Percentiles rank a stretch among this genome's conserved stretches.
Evolutionary conservation across 176 grass and related monocot species (phyloP).

Genomic region (Oryza meyeriana): DNA sequence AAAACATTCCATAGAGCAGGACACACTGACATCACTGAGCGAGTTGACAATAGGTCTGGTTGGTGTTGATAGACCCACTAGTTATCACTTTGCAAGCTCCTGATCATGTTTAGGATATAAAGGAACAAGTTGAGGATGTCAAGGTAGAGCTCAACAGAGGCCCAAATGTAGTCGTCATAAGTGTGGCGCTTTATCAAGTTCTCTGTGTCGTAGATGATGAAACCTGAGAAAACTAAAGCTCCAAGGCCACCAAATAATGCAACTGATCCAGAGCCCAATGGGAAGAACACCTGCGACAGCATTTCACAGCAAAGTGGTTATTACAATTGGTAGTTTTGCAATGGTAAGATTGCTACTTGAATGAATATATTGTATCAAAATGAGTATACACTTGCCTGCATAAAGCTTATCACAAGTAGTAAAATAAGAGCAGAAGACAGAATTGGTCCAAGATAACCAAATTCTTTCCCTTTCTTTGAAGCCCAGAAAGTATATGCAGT

Average conservation of each 20-base stretch:
- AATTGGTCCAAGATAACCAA: slow-evolving; percentile 79
- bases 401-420: slow-evolving; percentile 77
- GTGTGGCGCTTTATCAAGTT: slow-evolving; percentile 84
- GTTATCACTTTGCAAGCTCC: slow-evolving; percentile 70
- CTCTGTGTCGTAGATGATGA: slow-evolving; percentile 91
- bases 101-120: slow-evolving; percentile 82
- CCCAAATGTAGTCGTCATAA: slow-evolving; percentile 99
- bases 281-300: slow-evolving; percentile 78
- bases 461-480: slow-evolving; percentile 97
- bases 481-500: slow-evolving; percentile 97
- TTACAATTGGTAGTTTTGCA: neutral
- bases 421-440: slow-evolving; percentile 71
- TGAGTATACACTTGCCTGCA: slow-evolving; percentile 61
- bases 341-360: neutral
- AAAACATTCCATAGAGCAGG: slow-evolving; percentile 1
- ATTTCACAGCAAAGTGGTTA: neutral
- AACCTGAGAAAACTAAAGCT: slow-evolving; percentile 87
- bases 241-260: slow-evolving; percentile 73
- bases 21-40: neutral
- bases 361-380: neutral
- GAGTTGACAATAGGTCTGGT: neutral
- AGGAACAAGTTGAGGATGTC: slow-evolving; percentile 98
- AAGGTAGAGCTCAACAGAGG: slow-evolving; percentile 91
- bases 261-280: slow-evolving; percentile 67
- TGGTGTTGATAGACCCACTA: slow-evolving; percentile 14